Evolutionary conservation across 1,284 basidiomycete species (phyloP).

Genomic region (Volvariella volvacea): DNA sequence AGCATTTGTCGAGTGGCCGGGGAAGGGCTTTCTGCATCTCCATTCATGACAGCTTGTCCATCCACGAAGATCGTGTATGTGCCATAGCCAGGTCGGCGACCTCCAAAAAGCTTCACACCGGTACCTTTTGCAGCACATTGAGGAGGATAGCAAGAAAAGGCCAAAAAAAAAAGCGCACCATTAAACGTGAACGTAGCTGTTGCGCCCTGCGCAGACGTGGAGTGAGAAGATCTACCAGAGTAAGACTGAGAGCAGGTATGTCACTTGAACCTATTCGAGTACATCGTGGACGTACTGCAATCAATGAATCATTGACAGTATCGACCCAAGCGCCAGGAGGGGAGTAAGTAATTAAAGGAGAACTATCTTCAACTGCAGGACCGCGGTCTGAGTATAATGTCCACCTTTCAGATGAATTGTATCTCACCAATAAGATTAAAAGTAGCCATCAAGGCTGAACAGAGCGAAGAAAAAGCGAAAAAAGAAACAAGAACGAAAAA

Average conservation of each 20-base stretch:
- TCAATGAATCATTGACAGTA: conserved; percentile 25
- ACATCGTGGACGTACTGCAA: conserved; percentile 23
- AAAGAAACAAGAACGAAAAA: conserved; percentile 11
- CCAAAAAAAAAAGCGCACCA: conserved; percentile 19
- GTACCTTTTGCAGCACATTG: conserved; percentile 31
- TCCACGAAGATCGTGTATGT: conserved; percentile 40
- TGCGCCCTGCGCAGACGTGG: conserved; percentile 30
- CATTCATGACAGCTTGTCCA: conserved; percentile 27
- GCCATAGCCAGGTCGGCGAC: conserved; percentile 40
- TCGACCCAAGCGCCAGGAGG: conserved; percentile 39
- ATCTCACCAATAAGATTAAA: conserved; percentile 34
- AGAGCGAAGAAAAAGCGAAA: conserved; percentile 15
- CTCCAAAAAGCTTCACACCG: conserved; percentile 46
- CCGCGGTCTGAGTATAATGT: conserved; percentile 2
- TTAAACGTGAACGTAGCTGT: conserved; percentile 36
- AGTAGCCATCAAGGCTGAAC: conserved; percentile 37
- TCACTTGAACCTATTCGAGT: not conserved
- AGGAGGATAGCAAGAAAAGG: conserved; percentile 9
- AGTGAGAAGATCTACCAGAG: conserved; percentile 33
- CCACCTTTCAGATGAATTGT: not conserved
- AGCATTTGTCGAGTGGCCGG: conserved; percentile 32
- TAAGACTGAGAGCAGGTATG: conserved; percentile 24
- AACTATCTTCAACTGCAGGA: conserved; percentile 34
- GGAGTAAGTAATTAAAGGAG: conserved; percentile 37
- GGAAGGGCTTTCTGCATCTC: conserved; percentile 25